phyloP scores from a whole-genome alignment of 164 flowering plant species.

The Hamamelis virginiana region DNA sequence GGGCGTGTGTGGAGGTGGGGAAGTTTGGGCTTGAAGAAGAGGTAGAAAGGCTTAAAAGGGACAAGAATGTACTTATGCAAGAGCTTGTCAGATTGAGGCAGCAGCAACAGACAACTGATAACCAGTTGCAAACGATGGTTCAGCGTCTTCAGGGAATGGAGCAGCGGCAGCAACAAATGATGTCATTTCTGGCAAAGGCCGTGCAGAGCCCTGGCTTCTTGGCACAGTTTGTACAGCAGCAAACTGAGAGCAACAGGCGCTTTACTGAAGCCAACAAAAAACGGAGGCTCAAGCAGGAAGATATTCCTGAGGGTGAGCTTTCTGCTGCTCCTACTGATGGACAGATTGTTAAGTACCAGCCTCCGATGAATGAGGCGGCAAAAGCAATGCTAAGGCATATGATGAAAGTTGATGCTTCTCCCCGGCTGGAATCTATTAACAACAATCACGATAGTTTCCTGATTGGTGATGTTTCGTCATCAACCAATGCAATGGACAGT shows the following conservation, averaged over 20 bases:
- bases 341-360: slow-evolving; percentile 86
- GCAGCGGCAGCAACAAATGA: slow-evolving; percentile 96
- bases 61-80: slow-evolving; percentile 94
- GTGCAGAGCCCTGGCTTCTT: slow-evolving; percentile 91
- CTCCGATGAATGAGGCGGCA: slow-evolving; percentile 70
- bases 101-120: slow-evolving; percentile 90
- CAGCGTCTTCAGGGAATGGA: slow-evolving; percentile 97
- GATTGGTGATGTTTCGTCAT: slow-evolving; percentile 25
- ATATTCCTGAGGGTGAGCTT: slow-evolving; percentile 27
- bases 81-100: slow-evolving; percentile 92
- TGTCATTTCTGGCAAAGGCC: slow-evolving; percentile 96
- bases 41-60: slow-evolving; percentile 90
- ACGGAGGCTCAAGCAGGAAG: slow-evolving; percentile 74
- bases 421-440: slow-evolving; percentile 41
- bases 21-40: slow-evolving; percentile 97
- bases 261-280: slow-evolving; percentile 75
- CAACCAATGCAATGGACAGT: slow-evolving; percentile 26
- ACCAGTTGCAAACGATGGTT: slow-evolving; percentile 76
- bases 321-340: slow-evolving; percentile 48
- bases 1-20: slow-evolving; percentile 97
- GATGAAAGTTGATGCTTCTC: slow-evolving; percentile 45
- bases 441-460: slow-evolving; percentile 31
- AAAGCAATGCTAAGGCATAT: slow-evolving; percentile 76
- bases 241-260: slow-evolving; percentile 65
- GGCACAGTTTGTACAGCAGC: slow-evolving; percentile 88